Evolutionary conservation across 208 protist genomes (phyloP).

Genomic region (Leptomonas pyrrhocoris): DNA sequence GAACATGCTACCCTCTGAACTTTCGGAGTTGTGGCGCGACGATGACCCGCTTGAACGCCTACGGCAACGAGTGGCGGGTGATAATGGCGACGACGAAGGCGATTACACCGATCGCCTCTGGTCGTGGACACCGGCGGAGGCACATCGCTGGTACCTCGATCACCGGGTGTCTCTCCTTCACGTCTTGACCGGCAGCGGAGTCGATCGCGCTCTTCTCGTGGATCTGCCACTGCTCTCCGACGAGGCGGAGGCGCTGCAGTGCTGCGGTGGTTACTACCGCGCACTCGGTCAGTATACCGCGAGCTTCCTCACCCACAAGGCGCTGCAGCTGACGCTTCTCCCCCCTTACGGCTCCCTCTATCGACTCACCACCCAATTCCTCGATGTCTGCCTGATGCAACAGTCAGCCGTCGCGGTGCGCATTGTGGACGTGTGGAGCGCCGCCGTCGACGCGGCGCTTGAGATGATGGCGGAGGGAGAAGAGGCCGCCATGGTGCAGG

Average conservation of each 20-base stretch:
- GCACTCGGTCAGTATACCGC: slow-evolving; percentile 49
- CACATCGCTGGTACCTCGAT: slow-evolving; percentile 38
- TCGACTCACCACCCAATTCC: slow-evolving; percentile 52
- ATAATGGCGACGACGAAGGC: background rate
- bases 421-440: slow-evolving; percentile 58
- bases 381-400: slow-evolving; percentile 82
- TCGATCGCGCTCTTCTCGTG: slow-evolving; percentile 18
- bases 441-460: slow-evolving; percentile 26
- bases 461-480: slow-evolving; percentile 25
- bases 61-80: background rate
- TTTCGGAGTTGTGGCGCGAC: slow-evolving; percentile 15
- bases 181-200: slow-evolving; percentile 15
- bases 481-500: slow-evolving; percentile 19
- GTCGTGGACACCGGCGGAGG: slow-evolving; percentile 25
- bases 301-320: slow-evolving; percentile 80
- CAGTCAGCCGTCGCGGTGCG: slow-evolving; percentile 41
- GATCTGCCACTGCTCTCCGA: slow-evolving; percentile 12
- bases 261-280: slow-evolving; percentile 71
- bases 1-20: background rate
- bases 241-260: slow-evolving; percentile 46
- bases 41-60: slow-evolving; percentile 22
- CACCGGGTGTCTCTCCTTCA: slow-evolving; percentile 7
- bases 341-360: slow-evolving; percentile 72
- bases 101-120: slow-evolving; percentile 18
- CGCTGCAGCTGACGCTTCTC: slow-evolving; percentile 78